Evolutionary conservation across 192 early-diverging fungal species (phyloP).

Genomic region (Coemansia sp.): DNA sequence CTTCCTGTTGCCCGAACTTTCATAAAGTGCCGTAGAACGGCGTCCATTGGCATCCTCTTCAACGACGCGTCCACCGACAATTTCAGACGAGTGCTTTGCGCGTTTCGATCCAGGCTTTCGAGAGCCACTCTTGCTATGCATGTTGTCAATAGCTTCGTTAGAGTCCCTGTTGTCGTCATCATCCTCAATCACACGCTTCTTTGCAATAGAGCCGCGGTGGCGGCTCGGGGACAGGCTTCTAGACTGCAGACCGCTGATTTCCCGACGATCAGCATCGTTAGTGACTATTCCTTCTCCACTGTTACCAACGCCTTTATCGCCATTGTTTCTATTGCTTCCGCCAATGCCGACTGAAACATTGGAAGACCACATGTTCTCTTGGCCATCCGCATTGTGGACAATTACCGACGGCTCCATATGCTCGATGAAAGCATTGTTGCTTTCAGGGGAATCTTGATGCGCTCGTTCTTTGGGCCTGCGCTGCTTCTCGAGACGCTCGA

Average conservation of each 20-base stretch:
- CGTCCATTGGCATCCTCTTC: constrained; percentile 3
- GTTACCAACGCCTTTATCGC: neutral
- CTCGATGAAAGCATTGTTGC: neutral
- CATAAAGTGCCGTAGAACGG: constrained; percentile 11
- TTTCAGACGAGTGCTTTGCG: neutral
- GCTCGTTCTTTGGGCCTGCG: constrained; percentile 49
- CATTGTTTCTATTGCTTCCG: neutral
- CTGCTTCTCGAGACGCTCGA: constrained; percentile 62
- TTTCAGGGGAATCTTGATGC: constrained; percentile 23
- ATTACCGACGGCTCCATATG: neutral
- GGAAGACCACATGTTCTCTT: neutral
- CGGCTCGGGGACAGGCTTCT: constrained; percentile 23
- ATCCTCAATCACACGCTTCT: constrained; percentile 29
- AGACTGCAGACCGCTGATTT: neutral
- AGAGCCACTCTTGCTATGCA: neutral
- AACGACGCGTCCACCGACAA: neutral
- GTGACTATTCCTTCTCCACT: neutral
- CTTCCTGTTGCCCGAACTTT: constrained; percentile 14
- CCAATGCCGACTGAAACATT: neutral
- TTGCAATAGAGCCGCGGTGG: constrained; percentile 14
- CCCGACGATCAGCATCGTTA: neutral
- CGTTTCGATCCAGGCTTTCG: constrained; percentile 11
- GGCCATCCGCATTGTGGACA: neutral
- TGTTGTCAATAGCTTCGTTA: neutral
- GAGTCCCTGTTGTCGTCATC: constrained; percentile 17